A percentile compares a stretch with the other conserved stretches of the same genome.
Conservation (phyloP, 495 filamentous ascomycete genomes). For the Aspergillus bridgeri region DNA sequence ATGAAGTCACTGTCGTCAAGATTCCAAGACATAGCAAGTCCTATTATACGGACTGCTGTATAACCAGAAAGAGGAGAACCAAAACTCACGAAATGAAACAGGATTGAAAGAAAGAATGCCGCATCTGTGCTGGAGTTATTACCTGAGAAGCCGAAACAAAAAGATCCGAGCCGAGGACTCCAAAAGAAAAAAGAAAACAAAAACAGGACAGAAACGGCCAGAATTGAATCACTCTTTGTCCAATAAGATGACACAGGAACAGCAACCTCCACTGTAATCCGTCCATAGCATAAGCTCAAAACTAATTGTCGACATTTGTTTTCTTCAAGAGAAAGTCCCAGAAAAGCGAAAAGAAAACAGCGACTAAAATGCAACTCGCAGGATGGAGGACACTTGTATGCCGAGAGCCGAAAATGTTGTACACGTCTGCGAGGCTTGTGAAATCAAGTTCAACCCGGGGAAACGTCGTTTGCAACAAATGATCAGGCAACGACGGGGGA, state of each 20-base stretch:
- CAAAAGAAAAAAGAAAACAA: not conserved
- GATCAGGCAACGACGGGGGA: constrained; percentile 13
- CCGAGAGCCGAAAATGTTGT: constrained; percentile 29
- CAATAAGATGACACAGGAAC: too few relatives aligned
- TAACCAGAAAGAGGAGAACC: not conserved
- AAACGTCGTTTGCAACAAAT: constrained; percentile 13
- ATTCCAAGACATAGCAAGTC: constrained; percentile 11
- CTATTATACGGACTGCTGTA: constrained; percentile 8
- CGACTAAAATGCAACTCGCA: constrained; percentile 1
- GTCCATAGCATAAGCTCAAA: not conserved
- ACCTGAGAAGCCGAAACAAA: not conserved
- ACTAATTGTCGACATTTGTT: not conserved
- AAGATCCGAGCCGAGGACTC: not conserved
- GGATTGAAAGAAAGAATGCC: not conserved
- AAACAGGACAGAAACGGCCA: not conserved
- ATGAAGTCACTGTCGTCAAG: constrained; percentile 12
- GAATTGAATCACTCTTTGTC: not conserved
- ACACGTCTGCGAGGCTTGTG: constrained; percentile 23
- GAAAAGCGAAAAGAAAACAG: constrained; percentile 1
- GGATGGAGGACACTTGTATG: constrained; percentile 17
- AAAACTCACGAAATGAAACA: constrained; percentile 2
- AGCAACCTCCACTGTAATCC: not conserved
- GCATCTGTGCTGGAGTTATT: not conserved
- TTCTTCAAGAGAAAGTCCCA: not conserved
- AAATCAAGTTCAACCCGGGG: constrained; percentile 22